Evolutionary conservation across 768 basidiomycete species (phyloP), one percentile per base, ranked within the genome.

Genomic region (Phaffia tasmanica): DNA sequence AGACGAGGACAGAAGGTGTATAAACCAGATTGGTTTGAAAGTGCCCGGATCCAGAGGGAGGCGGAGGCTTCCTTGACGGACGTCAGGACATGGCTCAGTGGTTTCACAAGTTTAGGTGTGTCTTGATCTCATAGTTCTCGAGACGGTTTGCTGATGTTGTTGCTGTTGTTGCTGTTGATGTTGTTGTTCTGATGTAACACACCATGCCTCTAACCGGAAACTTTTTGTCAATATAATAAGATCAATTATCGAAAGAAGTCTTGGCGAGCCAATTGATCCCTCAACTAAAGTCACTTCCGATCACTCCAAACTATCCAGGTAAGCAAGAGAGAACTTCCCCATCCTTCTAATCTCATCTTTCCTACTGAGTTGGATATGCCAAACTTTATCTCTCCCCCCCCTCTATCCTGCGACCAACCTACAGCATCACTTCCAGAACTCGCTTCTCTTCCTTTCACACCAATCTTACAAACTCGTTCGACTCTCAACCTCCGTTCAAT

Each of bases 11-110:
- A 98, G 75, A 91, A 88, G 72, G 78, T 89, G 18, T 84, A 81
- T 78, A 98, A 98, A 77, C 89, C 91, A 3, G 83, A 84, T 35
- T 90, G 87, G 77, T 99, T 77, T 70, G 71, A 71, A 6, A 47
- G 69, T 1, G 71, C 68, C 60, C 70, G 71, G 25, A 51, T 51
- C 15, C 71, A 72, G 50, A 67, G 71, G 35, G 69, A 71, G 23
- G 74, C 73, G 54, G 55, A 70, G 4, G 69, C 51, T 15, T 47
- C 58, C 27, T 51, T 76, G 27, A 70, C 70, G 35, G 69, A 69
- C n/a, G 71, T 72, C 8, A 63, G 72, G 0, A 66, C 57, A 3
- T 75, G 73, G 63, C 42, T 71, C 46, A 70, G 57, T 9, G 23
- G 23, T 2, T 19, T 29, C 3, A 63, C 62, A 9, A 18, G 30